Conservation (phyloP, 2,329 filamentous ascomycete genomes). For the Fusarium udum region DNA sequence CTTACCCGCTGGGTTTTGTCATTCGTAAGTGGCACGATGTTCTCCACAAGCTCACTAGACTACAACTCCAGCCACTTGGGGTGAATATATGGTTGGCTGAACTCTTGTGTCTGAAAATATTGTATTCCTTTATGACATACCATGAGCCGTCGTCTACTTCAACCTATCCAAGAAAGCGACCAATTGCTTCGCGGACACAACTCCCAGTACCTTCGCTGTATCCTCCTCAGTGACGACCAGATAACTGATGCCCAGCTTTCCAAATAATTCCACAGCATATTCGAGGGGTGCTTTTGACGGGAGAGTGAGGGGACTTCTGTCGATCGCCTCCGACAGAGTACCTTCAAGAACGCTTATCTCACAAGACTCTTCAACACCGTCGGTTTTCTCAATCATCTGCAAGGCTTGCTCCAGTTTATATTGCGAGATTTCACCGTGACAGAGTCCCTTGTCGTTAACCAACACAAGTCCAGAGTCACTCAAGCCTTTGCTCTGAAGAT, state of each 20-base stretch:
- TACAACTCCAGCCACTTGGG: no score
- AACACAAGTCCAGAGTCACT: conserved; percentile 14
- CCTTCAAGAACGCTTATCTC: conserved; percentile 1
- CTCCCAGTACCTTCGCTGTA: conserved; percentile 10
- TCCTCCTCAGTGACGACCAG: conserved; percentile 6
- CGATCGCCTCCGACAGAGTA: neutral
- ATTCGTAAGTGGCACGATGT: no score
- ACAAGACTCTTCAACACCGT: neutral
- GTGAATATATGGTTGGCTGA: no score
- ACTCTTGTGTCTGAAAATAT: no score
- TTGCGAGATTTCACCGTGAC: conserved; percentile 2
- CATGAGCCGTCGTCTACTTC: no score
- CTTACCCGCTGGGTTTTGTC: no score
- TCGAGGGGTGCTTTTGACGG: conserved; percentile 11
- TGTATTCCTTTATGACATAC: no score
- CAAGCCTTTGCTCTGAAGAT: neutral
- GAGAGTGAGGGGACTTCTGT: conserved; percentile 3
- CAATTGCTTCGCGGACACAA: conserved; percentile 1
- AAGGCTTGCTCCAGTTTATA: neutral
- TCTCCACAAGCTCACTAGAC: no score
- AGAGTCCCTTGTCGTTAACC: neutral
- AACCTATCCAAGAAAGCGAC: neutral
- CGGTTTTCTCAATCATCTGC: neutral
- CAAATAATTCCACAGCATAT: conserved; percentile 18
- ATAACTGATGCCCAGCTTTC: neutral